Conservation (phyloP, 371 early-diverging fungal genomes). For the Vairimorpha ceranae region DNA sequence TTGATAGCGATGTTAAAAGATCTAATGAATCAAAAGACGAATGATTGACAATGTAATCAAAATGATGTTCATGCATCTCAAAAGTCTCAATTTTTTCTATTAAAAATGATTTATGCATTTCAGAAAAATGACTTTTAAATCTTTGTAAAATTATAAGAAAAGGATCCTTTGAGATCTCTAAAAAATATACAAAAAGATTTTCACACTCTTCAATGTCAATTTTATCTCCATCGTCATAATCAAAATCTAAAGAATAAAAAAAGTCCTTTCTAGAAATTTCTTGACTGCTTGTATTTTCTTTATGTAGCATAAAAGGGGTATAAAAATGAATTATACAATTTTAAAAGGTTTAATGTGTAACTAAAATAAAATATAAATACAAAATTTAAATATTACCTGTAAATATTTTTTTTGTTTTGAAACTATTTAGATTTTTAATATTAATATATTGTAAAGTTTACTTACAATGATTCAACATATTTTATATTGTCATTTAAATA, state of each 20-base stretch:
- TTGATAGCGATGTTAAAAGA: neutral
- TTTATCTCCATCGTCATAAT: neutral
- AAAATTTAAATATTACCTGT: no score
- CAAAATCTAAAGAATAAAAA: neutral
- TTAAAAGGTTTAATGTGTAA: no score
- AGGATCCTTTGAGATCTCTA: neutral
- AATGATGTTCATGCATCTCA: neutral
- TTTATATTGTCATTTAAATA: no score
- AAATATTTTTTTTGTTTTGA: no score
- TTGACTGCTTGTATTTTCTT: no score
- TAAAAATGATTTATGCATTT: neutral
- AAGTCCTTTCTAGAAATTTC: no score
- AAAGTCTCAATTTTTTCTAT: neutral
- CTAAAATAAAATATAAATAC: no score
- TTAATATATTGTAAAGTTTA: no score
- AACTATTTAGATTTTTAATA: no score
- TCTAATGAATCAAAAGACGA: neutral
- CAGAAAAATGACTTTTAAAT: neutral
- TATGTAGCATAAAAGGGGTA: no score
- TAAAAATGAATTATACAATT: no score
- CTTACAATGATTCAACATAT: no score
- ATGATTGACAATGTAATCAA: neutral
- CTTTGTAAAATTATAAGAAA: neutral
- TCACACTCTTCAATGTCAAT: neutral
- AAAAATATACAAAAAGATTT: neutral